Conservation (phyloP, 768 basidiomycete genomes). For the Leccinum ochraceum region DNA sequence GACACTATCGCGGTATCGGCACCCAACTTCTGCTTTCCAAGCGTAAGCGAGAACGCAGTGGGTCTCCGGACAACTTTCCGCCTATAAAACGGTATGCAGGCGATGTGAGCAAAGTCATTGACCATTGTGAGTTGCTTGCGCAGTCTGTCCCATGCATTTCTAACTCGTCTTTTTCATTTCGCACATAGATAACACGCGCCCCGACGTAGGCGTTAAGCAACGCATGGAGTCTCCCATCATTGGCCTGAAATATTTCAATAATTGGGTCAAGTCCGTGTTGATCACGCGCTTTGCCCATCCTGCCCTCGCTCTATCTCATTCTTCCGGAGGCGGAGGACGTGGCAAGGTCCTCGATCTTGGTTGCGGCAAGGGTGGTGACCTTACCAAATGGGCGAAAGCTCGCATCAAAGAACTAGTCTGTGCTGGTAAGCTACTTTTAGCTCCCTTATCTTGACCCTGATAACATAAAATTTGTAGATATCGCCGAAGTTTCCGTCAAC, state of each 20-base stretch:
- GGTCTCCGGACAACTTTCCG: slow-evolving; percentile 40
- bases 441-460: neutral
- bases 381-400: slow-evolving; percentile 94
- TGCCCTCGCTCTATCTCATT: slow-evolving; percentile 48
- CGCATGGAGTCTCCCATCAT: slow-evolving; percentile 92
- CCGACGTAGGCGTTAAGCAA: slow-evolving; percentile 84
- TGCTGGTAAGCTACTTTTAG: slow-evolving; percentile 58
- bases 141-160: slow-evolving; percentile 1
- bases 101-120: slow-evolving; percentile 72
- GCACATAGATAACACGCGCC: slow-evolving; percentile 81
- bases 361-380: slow-evolving; percentile 98
- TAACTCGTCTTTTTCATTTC: slow-evolving; percentile 5
- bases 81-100: slow-evolving; percentile 56
- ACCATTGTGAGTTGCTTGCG: slow-evolving; percentile 65
- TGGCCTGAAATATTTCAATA: slow-evolving; percentile 97
- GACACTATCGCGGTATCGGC: slow-evolving; percentile 57
- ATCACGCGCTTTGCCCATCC: slow-evolving; percentile 88
- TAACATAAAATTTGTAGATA: slow-evolving; percentile 53
- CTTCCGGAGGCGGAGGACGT: slow-evolving; percentile 30
- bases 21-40: slow-evolving; percentile 50
- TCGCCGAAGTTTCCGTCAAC: slow-evolving; percentile 83
- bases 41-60: slow-evolving; percentile 49
- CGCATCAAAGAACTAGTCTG: slow-evolving; percentile 77
- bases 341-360: slow-evolving; percentile 95
- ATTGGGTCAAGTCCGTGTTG: slow-evolving; percentile 98